Base-by-base conservation (phyloP, 352 stramenopile species). In the Globisporangium viniferum region DNA sequence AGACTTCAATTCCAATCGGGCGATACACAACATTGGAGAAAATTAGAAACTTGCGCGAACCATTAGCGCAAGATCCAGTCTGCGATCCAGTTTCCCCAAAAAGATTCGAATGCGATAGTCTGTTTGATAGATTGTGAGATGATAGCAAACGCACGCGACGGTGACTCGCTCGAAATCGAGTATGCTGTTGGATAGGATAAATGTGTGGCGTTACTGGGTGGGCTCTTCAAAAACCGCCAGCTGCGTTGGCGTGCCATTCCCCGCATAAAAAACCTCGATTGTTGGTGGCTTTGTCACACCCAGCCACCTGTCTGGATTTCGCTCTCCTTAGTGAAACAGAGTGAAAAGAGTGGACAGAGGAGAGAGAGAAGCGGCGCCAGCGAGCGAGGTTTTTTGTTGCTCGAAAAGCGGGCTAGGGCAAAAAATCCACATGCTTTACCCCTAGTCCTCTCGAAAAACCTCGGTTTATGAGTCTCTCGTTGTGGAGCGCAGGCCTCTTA, bases 351-450 rank as follows among this genome's bases (percentile, higher is more conserved):
- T 27, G 6, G 3, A 7, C n/a, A 62, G n/a, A n/a, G n/a, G 22
- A 24, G 14, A 64, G 35, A 63, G 36, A 64, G 36, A 64, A 49
- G 31, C 56, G 54, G 54, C 54, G 44, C 44, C 39, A 24, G n/a
- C 18, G 20, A 20, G 53, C 27, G 6, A 61, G 55, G 33, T 46
- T 61, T 46, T 59, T 44, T 10, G 8, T 10, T 59, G 2, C 29
- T 39, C 31, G 31, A 61, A 5, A 46, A 61, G n/a, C n/a, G 22
- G 60, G 39, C 20, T 56, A 55, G 59, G 59, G 59, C 14, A 2
- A 12, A 53, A 15, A 41, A 31, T 56, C 39, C 3, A 54, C 35
- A 12, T 35, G 24, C 1, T 27, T n/a, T n/a, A 48, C 12, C 44
- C 44, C n/a, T 22, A 20, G 7, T 49, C 44, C 6, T 22, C 15